A percentile compares a stretch with the other conserved stretches of the same genome.
Conservation (phyloP, 306 rosid species). For the Canavalia ensiformis region DNA sequence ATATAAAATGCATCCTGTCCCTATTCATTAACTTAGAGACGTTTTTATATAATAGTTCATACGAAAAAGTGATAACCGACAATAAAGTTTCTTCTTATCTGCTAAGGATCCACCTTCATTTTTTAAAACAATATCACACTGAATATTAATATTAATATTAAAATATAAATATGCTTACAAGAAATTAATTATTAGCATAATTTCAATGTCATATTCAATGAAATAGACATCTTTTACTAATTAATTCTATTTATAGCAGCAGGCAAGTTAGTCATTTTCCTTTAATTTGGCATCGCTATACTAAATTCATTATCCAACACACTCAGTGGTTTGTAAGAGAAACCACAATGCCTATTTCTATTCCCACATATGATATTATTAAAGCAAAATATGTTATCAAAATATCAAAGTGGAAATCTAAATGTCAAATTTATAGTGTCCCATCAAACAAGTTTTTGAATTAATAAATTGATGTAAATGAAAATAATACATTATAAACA, state of each 20-base stretch:
- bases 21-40: background rate
- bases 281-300: background rate
- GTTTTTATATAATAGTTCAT: background rate
- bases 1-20: background rate
- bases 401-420: background rate
- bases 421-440: background rate
- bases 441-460: background rate
- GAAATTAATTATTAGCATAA: background rate
- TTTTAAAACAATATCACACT: slow-evolving; percentile 1
- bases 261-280: background rate
- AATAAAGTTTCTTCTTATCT: slow-evolving; percentile 38
- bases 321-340: slow-evolving; percentile 27
- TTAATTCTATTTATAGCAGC: background rate
- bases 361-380: background rate
- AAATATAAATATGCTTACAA: background rate
- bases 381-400: background rate
- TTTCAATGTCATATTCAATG: slow-evolving; percentile 4
- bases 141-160: background rate
- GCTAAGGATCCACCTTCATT: slow-evolving; percentile 27
- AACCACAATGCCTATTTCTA: background rate
- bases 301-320: background rate
- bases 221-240: background rate
- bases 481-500: background rate
- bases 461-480: too few relatives aligned
- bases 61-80: slow-evolving; percentile 19